Evolutionary conservation across 495 filamentous ascomycete species (phyloP), one percentile per base, ranked within the genome.

Genomic region (Pyronema omphalodes): DNA sequence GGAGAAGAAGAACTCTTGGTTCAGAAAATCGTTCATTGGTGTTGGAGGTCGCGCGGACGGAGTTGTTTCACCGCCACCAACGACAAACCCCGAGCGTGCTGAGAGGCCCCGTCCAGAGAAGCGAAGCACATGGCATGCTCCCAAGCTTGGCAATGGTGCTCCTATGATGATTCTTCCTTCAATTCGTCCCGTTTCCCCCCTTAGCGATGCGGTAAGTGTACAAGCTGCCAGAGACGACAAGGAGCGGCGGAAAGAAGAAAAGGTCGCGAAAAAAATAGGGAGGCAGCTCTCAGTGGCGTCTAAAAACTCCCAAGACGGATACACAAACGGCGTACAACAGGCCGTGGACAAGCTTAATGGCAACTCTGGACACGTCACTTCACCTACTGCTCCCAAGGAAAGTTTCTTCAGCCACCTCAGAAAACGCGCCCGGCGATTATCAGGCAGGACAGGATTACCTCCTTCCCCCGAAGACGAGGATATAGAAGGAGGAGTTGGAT

Each of bases 151-250:
- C 41, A 93, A 84, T 64, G 84, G 81, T 34, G 89, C 91, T 40
- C 93, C 93, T 5, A 99, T 99, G 81, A 91, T 87, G 15, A 99
- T 99, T 56, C 72, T 99, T 39, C 93, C 93, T 15, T 94, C 93
- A 6, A 96, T 99, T 50, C 80, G 84, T 45, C 93, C 93, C 15
- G 86, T 96, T 17, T 95, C 91, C 7, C 91, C 91, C 17, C 67
- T 99, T 40, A 93, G 88, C 4, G 86, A 93, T 66, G 79, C 84
- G 14, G 86, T 94, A 17, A 94, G 84, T 33, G 93, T 89, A 1
- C 88, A 95, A 68, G 88, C 84, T 18, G 63, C 63, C n/a, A 53
- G 62, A 33, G 54, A 53, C 43, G 77, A 77, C 41, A 71, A 70
- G 1, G 60, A 72, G 33, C 59, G 60, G 18, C 58, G 64, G 41